A percentile compares a stretch with the other conserved stretches of the same genome.
Conservation (phyloP, 139 green algal genomes). For the Mesotaenium endlicherianum region DNA sequence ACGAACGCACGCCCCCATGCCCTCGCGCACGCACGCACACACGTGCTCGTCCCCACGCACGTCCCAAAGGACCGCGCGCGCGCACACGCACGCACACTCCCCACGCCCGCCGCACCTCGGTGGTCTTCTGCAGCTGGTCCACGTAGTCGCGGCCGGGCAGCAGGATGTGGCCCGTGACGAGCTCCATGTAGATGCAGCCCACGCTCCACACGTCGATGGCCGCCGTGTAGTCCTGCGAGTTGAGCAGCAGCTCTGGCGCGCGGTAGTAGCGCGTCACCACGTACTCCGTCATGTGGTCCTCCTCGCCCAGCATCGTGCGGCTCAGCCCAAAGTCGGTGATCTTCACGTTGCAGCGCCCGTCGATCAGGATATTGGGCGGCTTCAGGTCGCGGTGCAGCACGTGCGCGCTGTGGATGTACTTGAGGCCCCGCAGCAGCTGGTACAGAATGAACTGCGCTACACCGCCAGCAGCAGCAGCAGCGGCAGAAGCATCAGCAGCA, state of each 20-base stretch:
- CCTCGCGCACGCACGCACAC: no score
- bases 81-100: no score
- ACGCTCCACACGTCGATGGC: conserved; percentile 98
- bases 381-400: conserved; percentile 98
- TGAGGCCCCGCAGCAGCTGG: conserved; percentile 93
- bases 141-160: conserved; percentile 64
- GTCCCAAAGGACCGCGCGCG: no score
- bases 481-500: neutral
- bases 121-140: conserved; percentile 63
- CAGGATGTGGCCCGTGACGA: conserved; percentile 73
- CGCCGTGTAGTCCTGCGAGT: conserved; percentile 88
- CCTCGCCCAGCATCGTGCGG: conserved; percentile 64
- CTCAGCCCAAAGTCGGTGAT: conserved; percentile 95
- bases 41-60: neutral
- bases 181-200: conserved; percentile 96
- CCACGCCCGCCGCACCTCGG: conserved; percentile 53
- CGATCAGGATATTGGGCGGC: conserved; percentile 96
- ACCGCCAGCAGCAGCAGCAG: neutral
- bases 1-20: neutral
- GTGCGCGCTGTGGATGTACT: conserved; percentile 95
- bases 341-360: conserved; percentile 95
- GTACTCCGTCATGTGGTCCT: conserved; percentile 90
- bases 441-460: conserved; percentile 95
- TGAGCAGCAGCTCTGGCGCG: conserved; percentile 95
- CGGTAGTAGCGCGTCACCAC: conserved; percentile 94